Evolutionary conservation across 2,329 filamentous ascomycete species (phyloP).

Genomic region (Fusarium sp.): DNA sequence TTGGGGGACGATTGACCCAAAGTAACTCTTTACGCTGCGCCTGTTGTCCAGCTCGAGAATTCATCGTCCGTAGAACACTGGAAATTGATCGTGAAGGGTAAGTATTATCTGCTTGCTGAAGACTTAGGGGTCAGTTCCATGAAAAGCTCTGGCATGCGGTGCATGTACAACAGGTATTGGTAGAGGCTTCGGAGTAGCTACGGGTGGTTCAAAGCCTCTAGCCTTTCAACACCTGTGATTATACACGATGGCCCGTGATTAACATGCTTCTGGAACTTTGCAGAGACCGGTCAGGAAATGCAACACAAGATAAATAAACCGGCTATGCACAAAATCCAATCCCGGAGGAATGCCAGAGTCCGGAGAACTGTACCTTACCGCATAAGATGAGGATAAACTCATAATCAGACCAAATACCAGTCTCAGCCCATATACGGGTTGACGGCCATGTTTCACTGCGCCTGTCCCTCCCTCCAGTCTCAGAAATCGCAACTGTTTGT

Average conservation of each 20-base stretch:
- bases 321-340: not conserved
- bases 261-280: not conserved
- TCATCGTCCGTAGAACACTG: too few relatives aligned
- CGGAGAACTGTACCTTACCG: not conserved
- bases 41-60: not conserved
- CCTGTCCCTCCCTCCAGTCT: conserved; percentile 11
- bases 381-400: not conserved
- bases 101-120: not conserved
- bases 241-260: not conserved
- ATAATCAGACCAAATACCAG: conserved; percentile 15
- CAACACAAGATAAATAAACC: not conserved
- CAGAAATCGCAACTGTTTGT: conserved; percentile 26
- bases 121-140: not conserved
- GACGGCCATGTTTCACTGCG: conserved; percentile 22
- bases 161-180: not conserved
- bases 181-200: not conserved
- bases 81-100: not conserved
- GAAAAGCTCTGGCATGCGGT: not conserved
- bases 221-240: too few relatives aligned
- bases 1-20: not conserved
- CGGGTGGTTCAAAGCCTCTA: not conserved
- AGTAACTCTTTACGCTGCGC: not conserved
- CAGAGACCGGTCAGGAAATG: not conserved
- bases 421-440: conserved; percentile 12
- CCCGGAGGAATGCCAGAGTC: not conserved